Conservation (phyloP, 176 grass and related monocot genomes). For the Aechmea fasciata region DNA sequence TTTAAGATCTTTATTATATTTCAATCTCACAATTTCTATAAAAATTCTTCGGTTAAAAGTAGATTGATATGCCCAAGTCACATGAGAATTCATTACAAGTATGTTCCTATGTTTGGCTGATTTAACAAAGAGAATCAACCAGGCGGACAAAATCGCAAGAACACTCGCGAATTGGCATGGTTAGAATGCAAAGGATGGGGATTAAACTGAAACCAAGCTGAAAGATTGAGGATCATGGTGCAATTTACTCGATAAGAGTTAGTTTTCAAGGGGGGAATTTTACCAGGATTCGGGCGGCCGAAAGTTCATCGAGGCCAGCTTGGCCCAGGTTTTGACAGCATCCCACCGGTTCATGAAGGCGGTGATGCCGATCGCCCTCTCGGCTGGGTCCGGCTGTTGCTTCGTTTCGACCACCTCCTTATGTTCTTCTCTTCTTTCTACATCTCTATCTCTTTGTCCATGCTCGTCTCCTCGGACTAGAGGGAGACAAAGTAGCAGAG, state of each 20-base stretch:
- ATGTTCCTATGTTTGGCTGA: no score
- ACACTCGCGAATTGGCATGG: no score
- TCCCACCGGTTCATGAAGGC: slow-evolving; percentile 53
- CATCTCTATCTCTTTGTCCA: no score
- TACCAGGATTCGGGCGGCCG: slow-evolving; percentile 13
- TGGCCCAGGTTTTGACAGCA: slow-evolving; percentile 41
- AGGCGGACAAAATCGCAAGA: no score
- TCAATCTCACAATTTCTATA: no score
- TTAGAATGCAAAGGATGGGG: not conserved
- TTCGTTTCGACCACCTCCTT: slow-evolving; percentile 1
- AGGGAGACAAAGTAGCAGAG: not conserved
- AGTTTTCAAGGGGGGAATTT: not conserved
- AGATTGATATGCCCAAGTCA: no score
- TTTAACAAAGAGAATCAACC: no score
- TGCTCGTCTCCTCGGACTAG: no score
- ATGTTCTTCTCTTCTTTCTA: not conserved
- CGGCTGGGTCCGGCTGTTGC: slow-evolving; percentile 22
- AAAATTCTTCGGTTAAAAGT: no score
- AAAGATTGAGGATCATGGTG: not conserved
- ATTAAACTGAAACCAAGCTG: not conserved
- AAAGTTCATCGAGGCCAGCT: slow-evolving; percentile 42
- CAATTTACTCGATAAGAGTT: not conserved
- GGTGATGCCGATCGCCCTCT: slow-evolving; percentile 53
- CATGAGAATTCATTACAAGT: no score
- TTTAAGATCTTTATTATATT: no score